Evolutionary conservation across 2,329 filamentous ascomycete species (phyloP).

Genomic region (Paecilomyces niveus): DNA sequence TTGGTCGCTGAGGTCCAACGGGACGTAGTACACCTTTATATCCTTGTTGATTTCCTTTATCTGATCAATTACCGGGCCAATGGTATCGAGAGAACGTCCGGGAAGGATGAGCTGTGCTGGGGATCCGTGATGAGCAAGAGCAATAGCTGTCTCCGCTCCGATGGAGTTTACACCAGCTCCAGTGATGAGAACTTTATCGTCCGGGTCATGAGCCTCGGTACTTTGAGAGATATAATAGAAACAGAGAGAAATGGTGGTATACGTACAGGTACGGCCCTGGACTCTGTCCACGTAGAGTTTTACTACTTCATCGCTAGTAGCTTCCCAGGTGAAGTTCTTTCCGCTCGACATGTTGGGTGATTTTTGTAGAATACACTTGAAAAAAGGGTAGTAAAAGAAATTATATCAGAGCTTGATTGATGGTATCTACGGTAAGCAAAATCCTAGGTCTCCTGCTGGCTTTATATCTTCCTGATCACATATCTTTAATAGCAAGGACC

Average conservation of each 20-base stretch:
- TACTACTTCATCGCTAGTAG: background rate
- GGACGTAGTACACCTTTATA: slow-evolving; percentile 11
- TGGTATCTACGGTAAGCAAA: background rate
- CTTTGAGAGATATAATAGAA: background rate
- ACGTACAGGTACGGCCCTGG: background rate
- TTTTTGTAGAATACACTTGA: background rate
- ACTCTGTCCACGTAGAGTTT: background rate
- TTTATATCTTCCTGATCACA: background rate
- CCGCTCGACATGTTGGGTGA: background rate
- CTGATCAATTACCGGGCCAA: slow-evolving; percentile 10
- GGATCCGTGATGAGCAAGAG: slow-evolving; percentile 8
- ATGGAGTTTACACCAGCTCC: slow-evolving; percentile 11
- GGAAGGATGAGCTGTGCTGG: slow-evolving; percentile 14
- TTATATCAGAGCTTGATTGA: background rate
- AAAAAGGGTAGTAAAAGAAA: background rate
- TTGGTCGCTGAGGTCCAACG: slow-evolving; percentile 11
- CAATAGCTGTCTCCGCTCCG: slow-evolving; percentile 11
- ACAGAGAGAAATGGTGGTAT: background rate
- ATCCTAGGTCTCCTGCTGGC: background rate
- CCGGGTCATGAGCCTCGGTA: background rate
- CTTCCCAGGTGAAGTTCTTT: background rate
- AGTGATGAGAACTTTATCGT: slow-evolving; percentile 10
- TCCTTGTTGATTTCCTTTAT: slow-evolving; percentile 9
- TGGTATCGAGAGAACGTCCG: slow-evolving; percentile 10
- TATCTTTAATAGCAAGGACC: background rate